Base-by-base conservation (phyloP, 305 asterid species). In the Plantago rigida region DNA sequence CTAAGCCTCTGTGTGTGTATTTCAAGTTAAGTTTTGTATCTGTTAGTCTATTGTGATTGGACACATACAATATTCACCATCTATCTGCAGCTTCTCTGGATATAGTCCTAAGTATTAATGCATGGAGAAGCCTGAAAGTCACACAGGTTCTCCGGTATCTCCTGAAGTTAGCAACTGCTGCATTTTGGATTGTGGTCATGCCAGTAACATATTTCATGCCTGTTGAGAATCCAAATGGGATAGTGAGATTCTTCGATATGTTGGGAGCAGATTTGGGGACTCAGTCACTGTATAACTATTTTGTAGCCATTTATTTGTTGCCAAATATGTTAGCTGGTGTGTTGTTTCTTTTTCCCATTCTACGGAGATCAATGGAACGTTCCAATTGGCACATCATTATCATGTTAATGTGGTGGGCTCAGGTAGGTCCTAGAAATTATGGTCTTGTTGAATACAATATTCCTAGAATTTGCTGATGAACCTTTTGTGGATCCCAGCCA, bases 341-440 rank as follows among this genome's bases (percentile, higher is more conserved):
- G 41, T 67, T 93, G 47, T 93, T 93, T 77, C 71, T 89, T 56
- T 79, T 87, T 64, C 99, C 99, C 59, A 83, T 72, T 75, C 59
- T 93, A 59, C 81, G 96, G 76, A 82, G 83, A 78, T 56, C 87
- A 60, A 68, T 93, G 86, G 99, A 93, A 66, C 89, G 92, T 57
- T 85, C 99, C 52, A 82, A 87, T 74, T 77, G 88, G 82, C 86
- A 82, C 60, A 70, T 89, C 52, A 56, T 89, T 69, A 70, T 54
- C 73, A 65, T 87, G 45, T 76, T 93, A 48, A 78, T 89, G 95
- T 93, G 99, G 99, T 93, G 99, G 99, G 79, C 97, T 64, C 99
- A 87, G 85, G 99, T 82, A 73, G 62, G 82, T 67, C 49, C 9
- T 53, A 10, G 62, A 6, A 34, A 61, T 52, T 69, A 68, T 61